A percentile compares a stretch with the other conserved stretches of the same genome.
Conservation (phyloP, 257 asterid species). For the Eucommia ulmoides region DNA sequence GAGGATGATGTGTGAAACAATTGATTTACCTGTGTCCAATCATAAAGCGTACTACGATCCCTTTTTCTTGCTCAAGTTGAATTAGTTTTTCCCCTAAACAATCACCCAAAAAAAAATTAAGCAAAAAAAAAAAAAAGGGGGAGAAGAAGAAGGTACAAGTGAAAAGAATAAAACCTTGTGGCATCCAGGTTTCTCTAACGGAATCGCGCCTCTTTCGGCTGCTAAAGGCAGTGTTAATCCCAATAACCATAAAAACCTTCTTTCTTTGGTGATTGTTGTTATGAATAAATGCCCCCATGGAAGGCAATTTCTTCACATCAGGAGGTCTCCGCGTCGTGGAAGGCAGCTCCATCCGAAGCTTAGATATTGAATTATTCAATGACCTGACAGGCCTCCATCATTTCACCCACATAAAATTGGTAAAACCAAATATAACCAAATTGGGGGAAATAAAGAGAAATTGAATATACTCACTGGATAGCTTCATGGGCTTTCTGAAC, state of each 20-base stretch:
- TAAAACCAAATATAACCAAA: neutral
- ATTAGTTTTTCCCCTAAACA: conserved; percentile 41
- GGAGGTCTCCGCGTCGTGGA: conserved; percentile 20
- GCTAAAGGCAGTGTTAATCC: conserved; percentile 76
- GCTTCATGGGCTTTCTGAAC: conserved; percentile 46
- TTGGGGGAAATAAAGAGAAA: neutral
- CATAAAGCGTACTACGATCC: conserved; percentile 71
- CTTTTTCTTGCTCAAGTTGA: conserved; percentile 61
- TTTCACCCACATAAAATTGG: neutral
- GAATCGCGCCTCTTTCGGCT: conserved; percentile 85
- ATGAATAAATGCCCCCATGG: conserved; percentile 1
- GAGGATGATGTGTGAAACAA: too few relatives aligned
- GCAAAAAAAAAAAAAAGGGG: neutral
- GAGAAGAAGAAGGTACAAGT: neutral
- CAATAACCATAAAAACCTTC: conserved; percentile 56
- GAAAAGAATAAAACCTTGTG: conserved; percentile 32
- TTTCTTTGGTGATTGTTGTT: conserved; percentile 9
- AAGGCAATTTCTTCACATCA: conserved; percentile 17
- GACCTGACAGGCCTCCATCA: conserved; percentile 21
- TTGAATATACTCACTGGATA: conserved; percentile 30
- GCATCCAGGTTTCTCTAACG: conserved; percentile 83
- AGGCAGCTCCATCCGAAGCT: conserved; percentile 44
- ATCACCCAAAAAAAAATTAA: neutral
- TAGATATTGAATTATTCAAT: conserved; percentile 38
- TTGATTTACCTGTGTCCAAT: conserved; percentile 65